Base-by-base conservation (phyloP, 2,329 filamentous ascomycete species). In the Orbilia blumenaviensis region DNA sequence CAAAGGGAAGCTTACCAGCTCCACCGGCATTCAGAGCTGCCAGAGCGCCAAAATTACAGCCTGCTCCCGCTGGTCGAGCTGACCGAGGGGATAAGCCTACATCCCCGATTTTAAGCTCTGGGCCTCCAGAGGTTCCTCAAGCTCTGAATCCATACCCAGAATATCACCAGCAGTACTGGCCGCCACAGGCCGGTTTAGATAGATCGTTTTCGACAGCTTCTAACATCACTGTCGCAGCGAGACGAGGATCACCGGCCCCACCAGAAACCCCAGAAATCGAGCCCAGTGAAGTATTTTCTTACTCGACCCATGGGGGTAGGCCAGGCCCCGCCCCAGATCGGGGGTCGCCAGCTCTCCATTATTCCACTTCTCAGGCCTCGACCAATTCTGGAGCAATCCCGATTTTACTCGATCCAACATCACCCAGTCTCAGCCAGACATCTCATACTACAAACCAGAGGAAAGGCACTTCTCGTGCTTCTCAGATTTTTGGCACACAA, bases 191-290 rank as follows among this genome's bases (percentile, higher is more conserved):
- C 5, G 78, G 81, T 7, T 85, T 90, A 77, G 89, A 89, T 79
- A 85, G 89, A 32, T 84, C 90, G 77, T 88, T 87, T 80, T 97
- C 94, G 1, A 96, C 92, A 6, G 93, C 94, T 12, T 98, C 95
- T 0, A 96, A 90, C 10, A 96, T 94, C 1, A 99, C 95, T 0
- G 97, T 94, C 1, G 89, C 92, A 78, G 95, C 95, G 18, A 94
- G 92, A 81, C 88, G 95, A 79, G 95, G 95, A 46, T 98, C 94
- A 27, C 95, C 95, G 3, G 94, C 95, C 3, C 95, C 95, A 0
- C 95, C 95, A 7, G 94, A 98, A 82, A 98, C 95, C 93, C 95
- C 32, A 87, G 94, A 77, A 87, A 76, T 91, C 29, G 91, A 91
- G 42, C 92, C 91, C 0, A 89, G 88, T 16, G 86, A 86, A 63